Evolutionary conservation across 2,329 filamentous ascomycete species (phyloP).

Genomic region (Fusarium sp.): DNA sequence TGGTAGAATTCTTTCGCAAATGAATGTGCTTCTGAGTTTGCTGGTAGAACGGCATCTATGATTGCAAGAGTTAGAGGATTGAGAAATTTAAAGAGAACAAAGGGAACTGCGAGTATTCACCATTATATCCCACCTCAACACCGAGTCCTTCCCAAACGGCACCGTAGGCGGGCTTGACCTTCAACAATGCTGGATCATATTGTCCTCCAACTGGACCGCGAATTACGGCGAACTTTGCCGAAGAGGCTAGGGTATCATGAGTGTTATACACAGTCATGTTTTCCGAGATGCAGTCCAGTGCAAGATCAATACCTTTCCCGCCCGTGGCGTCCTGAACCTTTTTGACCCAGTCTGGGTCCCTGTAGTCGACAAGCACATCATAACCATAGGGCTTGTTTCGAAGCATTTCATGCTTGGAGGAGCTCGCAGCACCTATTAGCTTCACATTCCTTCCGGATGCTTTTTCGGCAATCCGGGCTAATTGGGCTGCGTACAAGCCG

Average conservation of each 20-base stretch:
- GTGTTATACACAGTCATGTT: constrained; percentile 51
- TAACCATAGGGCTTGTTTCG: constrained; percentile 53
- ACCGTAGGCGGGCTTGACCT: constrained; percentile 54
- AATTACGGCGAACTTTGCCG: constrained; percentile 47
- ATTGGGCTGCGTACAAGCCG: constrained; percentile 51
- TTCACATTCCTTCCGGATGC: constrained; percentile 23
- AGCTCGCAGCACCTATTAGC: constrained; percentile 51
- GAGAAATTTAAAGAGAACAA: neutral
- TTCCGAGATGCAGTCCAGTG: constrained; percentile 57
- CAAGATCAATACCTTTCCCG: constrained; percentile 52
- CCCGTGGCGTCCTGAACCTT: constrained; percentile 46
- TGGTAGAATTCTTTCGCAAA: constrained; percentile 55
- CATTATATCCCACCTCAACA: constrained; percentile 55
- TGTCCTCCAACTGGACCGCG: constrained; percentile 40
- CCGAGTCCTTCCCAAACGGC: constrained; percentile 59
- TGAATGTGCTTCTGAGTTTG: constrained; percentile 39
- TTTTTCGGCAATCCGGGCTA: constrained; percentile 35
- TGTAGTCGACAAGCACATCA: constrained; percentile 56
- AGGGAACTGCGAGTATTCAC: constrained; percentile 20
- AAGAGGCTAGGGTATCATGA: constrained; percentile 43
- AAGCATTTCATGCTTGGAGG: constrained; percentile 45
- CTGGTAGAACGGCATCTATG: constrained; percentile 24
- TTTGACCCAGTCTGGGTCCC: constrained; percentile 50
- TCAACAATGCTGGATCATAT: constrained; percentile 43
- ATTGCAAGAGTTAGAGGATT: neutral